Evolutionary conservation across 768 basidiomycete species (phyloP), one percentile per base, ranked within the genome.

Genomic region (Cantharellus anzutake): DNA sequence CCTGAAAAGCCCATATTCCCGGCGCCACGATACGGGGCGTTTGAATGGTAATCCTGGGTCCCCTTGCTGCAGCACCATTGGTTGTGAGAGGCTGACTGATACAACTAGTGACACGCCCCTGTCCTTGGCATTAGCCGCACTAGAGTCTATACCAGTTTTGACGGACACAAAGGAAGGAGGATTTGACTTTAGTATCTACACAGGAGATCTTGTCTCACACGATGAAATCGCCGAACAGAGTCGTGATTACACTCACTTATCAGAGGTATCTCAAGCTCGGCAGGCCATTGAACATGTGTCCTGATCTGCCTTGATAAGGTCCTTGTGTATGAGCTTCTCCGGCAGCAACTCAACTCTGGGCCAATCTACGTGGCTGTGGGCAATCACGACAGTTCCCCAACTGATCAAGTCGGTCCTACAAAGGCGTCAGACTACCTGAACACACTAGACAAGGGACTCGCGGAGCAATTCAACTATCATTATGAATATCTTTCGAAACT

Each of bases 291-390:
- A 48, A 29, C 29, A 48, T 29, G 29, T 29, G 11, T 48, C 11
- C 29, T 11, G 29, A 11, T 11, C 44, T 11, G 44, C 44, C 11
- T 48, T 48, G 11, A 11, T 48, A 11, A 48, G 82, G 75, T 80
- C 0, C 70, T 83, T 1, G 60, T 86, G 29, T 87, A 78, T 65
- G 82, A 81, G 62, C 73, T 87, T 41, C 76, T 85, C 70, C 82
- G 77, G 68, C 72, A 72, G 14, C 73, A 74, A 64, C 73, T 86
- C 39, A 79, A 79, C 14, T 73, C 76, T 11, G 82, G 83, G 0
- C 83, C 85, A n/a, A 76, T 86, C 2, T 88, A 86, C 63, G 79
- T 82, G 38, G 78, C 81, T 0, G 71, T 87, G 4, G 85, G 85
- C 4, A 88, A 88, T 67, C 85, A 88, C 64, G 85, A 88, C 66